A percentile compares a stretch with the other conserved stretches of the same genome.
These are phyloP conservation scores for Baudoinia panamericana DNA, from an alignment of 495 filamentous ascomycete genomes.

Conservation along the genomic window DNA sequence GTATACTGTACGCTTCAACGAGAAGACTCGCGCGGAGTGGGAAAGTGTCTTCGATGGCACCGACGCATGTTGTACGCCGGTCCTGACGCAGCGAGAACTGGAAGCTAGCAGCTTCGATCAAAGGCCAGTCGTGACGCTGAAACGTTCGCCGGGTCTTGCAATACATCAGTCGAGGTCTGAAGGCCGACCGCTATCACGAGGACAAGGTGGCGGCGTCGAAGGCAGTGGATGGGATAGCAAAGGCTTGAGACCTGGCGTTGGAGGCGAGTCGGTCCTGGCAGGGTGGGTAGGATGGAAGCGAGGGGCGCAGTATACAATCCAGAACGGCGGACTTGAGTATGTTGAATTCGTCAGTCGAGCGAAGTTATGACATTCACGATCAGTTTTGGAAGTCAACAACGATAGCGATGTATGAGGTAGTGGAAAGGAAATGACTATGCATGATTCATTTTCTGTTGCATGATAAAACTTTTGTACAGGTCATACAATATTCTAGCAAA, in stretches of 20 bases:
- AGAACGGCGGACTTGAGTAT: constrained; percentile 40
- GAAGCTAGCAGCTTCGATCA: constrained; percentile 58
- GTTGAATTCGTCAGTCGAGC: constrained; percentile 6
- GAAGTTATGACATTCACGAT: no score
- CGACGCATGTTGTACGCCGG: constrained; percentile 84
- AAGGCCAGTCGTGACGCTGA: constrained; percentile 57
- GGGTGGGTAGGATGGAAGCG: constrained; percentile 69
- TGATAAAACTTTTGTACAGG: no score
- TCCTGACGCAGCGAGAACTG: constrained; percentile 61
- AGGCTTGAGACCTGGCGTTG: constrained; percentile 49
- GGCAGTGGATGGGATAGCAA: constrained; percentile 43
- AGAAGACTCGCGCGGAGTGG: constrained; percentile 70
- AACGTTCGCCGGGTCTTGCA: constrained; percentile 47
- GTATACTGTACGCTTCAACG: constrained; percentile 53
- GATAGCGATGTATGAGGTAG: no score
- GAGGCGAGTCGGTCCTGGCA: constrained; percentile 54
- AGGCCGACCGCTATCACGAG: constrained; percentile 36
- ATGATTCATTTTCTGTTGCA: no score
- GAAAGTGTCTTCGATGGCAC: constrained; percentile 72
- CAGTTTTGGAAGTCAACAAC: no score
- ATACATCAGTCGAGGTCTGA: constrained; percentile 29
- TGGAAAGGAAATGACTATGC: no score
- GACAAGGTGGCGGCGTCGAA: constrained; percentile 32
- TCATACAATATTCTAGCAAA: no score
- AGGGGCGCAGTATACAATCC: constrained; percentile 54